Evolutionary conservation across 2,329 filamentous ascomycete species (phyloP), one percentile per base, ranked within the genome.

Genomic region (Fusarium anguioides): DNA sequence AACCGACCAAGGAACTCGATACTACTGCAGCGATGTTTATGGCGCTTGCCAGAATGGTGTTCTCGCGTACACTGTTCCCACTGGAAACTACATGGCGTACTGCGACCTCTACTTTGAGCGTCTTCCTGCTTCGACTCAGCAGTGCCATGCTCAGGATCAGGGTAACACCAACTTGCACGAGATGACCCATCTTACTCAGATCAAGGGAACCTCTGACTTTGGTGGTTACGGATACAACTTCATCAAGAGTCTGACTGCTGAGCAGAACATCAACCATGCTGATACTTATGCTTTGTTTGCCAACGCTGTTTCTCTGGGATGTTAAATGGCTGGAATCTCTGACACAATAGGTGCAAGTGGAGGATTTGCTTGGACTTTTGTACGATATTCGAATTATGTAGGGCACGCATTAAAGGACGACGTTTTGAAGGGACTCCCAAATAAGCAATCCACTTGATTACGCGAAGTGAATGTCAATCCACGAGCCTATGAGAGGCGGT

Each of bases 131-230:
- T 59, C 86, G 27, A 78, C 83, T 10, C 69, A 29, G 9, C 68
- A 10, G 77, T 92, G 89, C 79, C 87, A 91, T 73, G 83, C 71
- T 4, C 89, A 91, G 77, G 89, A 91, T 72, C 86, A 89, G 78
- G 86, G 86, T 4, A 89, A 84, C 12, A 91, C 89, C 15, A 83
- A 83, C 29, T 75, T 92, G 15, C 89, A 92, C 72, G 89, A 92
- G 81, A 81, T 83, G 68, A 90, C 89, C 10, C 89, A 91, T 73
- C 65, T 84, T 81, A 84, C n/a, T 77, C 83, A 73, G 81, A 78
- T 77, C 63, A 86, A 86, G 55, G 86, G 87, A 10, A 90, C 88
- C 3, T 75, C 82, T 3, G 89, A 91, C 72, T 79, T 84, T 50
- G 84, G 80, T 24, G 87, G 87, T 26, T 91, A 89, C 70, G 75